phyloP scores from a whole-genome alignment of 1,284 basidiomycete species.

The Trichosporon coremiiforme region DNA sequence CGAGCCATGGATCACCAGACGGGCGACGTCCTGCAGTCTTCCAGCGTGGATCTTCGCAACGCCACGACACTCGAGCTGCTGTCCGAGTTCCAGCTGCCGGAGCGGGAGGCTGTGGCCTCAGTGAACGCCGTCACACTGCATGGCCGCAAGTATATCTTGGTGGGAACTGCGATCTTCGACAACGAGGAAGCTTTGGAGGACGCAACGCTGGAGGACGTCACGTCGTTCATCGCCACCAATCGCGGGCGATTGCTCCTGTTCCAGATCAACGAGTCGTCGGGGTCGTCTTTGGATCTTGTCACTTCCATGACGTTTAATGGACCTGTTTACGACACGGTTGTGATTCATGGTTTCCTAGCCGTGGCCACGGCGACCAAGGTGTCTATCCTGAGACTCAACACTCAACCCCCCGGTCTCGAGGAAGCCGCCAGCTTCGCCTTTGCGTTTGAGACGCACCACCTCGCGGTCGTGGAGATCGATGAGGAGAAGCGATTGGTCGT shows the following conservation, averaged over 20 bases:
- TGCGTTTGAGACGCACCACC: slow-evolving; percentile 70
- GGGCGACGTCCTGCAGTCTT: slow-evolving; percentile 60
- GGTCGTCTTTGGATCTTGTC: not conserved
- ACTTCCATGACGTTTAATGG: slow-evolving; percentile 33
- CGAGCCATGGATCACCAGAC: slow-evolving; percentile 63
- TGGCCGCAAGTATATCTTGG: slow-evolving; percentile 45
- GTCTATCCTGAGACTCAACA: slow-evolving; percentile 37
- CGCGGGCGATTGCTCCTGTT: slow-evolving; percentile 49
- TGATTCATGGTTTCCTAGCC: slow-evolving; percentile 58
- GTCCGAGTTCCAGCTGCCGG: slow-evolving; percentile 34
- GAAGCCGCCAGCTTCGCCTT: slow-evolving; percentile 69
- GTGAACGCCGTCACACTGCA: slow-evolving; percentile 38
- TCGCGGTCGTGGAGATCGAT: slow-evolving; percentile 56
- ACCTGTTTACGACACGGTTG: slow-evolving; percentile 24
- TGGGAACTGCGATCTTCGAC: slow-evolving; percentile 50
- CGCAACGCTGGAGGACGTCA: slow-evolving; percentile 33
- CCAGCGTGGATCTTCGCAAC: slow-evolving; percentile 70
- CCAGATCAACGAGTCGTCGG: slow-evolving; percentile 26
- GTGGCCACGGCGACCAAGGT: slow-evolving; percentile 70
- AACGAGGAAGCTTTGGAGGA: slow-evolving; percentile 41
- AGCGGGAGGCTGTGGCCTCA: slow-evolving; percentile 42
- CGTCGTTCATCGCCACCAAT: slow-evolving; percentile 34
- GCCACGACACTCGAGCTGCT: slow-evolving; percentile 63
- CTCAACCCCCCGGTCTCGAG: slow-evolving; percentile 46
- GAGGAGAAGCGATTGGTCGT: slow-evolving; percentile 63